A percentile compares a stretch with the other conserved stretches of the same genome.
phyloP scores from a whole-genome alignment of 805 yeast species.

The Kodamaea nitidulidarum region DNA sequence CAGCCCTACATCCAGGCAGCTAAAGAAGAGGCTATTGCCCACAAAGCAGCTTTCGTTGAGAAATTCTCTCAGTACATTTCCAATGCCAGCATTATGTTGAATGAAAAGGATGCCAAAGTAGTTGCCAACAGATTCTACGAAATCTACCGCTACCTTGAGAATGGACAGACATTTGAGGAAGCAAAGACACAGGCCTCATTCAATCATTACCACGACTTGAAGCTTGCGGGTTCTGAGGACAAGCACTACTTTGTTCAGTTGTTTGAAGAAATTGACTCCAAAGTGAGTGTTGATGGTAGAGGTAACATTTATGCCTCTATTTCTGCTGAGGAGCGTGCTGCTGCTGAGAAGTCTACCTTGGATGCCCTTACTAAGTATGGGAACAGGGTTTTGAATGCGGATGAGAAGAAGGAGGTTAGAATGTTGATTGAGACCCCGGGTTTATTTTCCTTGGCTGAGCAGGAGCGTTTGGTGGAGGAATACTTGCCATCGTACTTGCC shows the following conservation, averaged over 20 bases:
- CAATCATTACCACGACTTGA: constrained; percentile 43
- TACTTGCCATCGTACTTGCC: constrained; percentile 59
- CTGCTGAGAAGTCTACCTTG: constrained; percentile 19
- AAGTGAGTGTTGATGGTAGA: constrained; percentile 46
- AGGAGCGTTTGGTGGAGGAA: constrained; percentile 38
- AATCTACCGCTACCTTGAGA: constrained; percentile 44
- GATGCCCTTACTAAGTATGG: constrained; percentile 18
- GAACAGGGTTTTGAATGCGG: constrained; percentile 27
- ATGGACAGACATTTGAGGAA: constrained; percentile 54
- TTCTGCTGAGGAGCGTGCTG: constrained; percentile 24
- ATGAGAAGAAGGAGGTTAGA: constrained; percentile 38
- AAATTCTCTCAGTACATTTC: constrained; percentile 21
- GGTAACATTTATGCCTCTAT: constrained; percentile 39
- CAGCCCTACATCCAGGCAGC: constrained; percentile 48
- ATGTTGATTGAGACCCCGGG: constrained; percentile 42
- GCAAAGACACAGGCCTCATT: constrained; percentile 58
- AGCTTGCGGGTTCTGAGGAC: constrained; percentile 35
- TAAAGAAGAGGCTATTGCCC: constrained; percentile 31
- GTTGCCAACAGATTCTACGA: constrained; percentile 54
- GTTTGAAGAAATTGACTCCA: constrained; percentile 38
- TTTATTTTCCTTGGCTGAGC: constrained; percentile 35
- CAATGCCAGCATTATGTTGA: constrained; percentile 11
- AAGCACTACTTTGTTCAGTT: constrained; percentile 39
- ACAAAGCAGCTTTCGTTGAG: constrained; percentile 17
- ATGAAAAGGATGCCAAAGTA: constrained; percentile 26